phyloP scores from a whole-genome alignment of 768 basidiomycete species.

The Psilocybe cyanescens region DNA sequence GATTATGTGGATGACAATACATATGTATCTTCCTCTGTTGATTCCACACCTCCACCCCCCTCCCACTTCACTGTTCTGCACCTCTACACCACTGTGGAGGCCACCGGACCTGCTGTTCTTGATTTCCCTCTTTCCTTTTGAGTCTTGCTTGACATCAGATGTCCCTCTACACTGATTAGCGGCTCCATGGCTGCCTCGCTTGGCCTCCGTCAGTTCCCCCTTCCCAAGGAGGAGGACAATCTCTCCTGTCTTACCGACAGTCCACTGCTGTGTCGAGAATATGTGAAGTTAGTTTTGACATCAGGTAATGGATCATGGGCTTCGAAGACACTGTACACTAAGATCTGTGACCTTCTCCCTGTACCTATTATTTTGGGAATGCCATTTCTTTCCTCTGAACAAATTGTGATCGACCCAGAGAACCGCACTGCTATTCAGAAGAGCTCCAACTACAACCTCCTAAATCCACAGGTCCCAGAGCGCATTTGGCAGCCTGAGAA shows the following conservation, averaged over 20 bases:
- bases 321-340: too few relatives aligned
- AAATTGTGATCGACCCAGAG: neutral
- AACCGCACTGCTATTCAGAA: too few relatives aligned
- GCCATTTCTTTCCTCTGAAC: neutral
- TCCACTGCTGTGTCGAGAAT: slow-evolving; percentile 21
- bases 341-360: neutral
- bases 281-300: slow-evolving; percentile 19
- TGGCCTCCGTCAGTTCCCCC: slow-evolving; percentile 16
- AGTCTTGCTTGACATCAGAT: slow-evolving; percentile 22
- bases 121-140: neutral
- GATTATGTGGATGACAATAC: neutral
- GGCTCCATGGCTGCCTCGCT: slow-evolving; percentile 11
- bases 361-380: slow-evolving; percentile 29
- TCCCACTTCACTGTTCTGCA: neutral
- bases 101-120: neutral
- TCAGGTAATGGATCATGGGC: slow-evolving; percentile 18
- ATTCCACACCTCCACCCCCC: neutral
- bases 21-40: neutral
- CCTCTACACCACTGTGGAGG: neutral
- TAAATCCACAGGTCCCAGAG: neutral
- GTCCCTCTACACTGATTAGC: slow-evolving; percentile 26
- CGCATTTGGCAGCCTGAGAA: too few relatives aligned
- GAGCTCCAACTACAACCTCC: neutral
- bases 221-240: slow-evolving; percentile 22
- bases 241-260: slow-evolving; percentile 15